phyloP scores from a whole-genome alignment of 805 yeast species.

The Blastobotrys americana region DNA sequence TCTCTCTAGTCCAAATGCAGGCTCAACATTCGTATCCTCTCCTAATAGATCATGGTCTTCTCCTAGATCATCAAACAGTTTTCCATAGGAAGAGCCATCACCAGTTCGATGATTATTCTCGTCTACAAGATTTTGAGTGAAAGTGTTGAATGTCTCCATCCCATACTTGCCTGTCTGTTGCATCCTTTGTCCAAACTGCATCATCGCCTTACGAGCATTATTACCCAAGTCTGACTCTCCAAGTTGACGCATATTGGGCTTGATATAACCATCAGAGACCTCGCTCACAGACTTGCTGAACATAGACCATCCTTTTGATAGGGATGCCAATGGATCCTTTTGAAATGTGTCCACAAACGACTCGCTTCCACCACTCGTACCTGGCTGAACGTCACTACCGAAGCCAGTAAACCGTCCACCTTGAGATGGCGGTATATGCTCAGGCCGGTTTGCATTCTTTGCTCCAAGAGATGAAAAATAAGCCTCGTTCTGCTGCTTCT shows the following conservation, averaged over 20 bases:
- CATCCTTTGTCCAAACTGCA: slow-evolving; percentile 91
- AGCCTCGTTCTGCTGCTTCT: slow-evolving; percentile 62
- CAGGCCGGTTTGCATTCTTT: slow-evolving; percentile 65
- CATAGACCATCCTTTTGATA: slow-evolving; percentile 89
- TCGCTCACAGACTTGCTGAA: slow-evolving; percentile 83
- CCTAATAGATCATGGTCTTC: slow-evolving; percentile 26
- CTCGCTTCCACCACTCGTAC: slow-evolving; percentile 16
- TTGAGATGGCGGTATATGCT: slow-evolving; percentile 77
- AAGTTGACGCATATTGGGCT: slow-evolving; percentile 81
- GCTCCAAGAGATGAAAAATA: slow-evolving; percentile 78
- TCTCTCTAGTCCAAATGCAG: slow-evolving; percentile 60
- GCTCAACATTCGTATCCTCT: slow-evolving; percentile 36
- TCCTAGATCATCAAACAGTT: slow-evolving; percentile 51
- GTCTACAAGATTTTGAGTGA: slow-evolving; percentile 41
- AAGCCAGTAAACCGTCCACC: slow-evolving; percentile 93
- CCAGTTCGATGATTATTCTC: slow-evolving; percentile 30
- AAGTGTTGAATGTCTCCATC: slow-evolving; percentile 54
- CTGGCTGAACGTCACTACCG: slow-evolving; percentile 67
- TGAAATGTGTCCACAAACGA: slow-evolving; percentile 27
- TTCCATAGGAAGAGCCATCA: slow-evolving; percentile 20
- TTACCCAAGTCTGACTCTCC: slow-evolving; percentile 69
- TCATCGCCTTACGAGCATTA: slow-evolving; percentile 88
- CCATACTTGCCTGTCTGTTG: slow-evolving; percentile 81
- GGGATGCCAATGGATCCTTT: slow-evolving; percentile 85
- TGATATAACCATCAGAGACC: slow-evolving; percentile 80